Evolutionary conservation across 176 grass and related monocot genomes (phyloP), one percentile per base, ranked within the genome.

Genomic region (Triticum monococcum): DNA sequence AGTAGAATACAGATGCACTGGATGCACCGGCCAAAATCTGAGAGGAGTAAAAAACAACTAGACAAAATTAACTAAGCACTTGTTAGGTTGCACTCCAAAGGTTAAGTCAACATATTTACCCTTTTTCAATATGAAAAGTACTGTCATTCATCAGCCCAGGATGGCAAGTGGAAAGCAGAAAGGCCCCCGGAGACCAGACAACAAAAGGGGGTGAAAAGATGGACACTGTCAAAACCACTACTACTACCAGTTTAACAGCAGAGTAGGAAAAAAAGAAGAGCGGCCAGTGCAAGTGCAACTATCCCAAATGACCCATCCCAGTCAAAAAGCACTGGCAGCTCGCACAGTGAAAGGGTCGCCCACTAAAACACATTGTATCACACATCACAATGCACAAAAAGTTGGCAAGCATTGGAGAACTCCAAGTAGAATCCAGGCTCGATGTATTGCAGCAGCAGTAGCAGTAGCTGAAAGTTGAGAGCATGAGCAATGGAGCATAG

Each of bases 331-430:
- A 79, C 36, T 68, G 59, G 33, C 32, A 75, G 68, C 77, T 89
- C 68, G 70, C 69, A 85, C 68, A 80, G 77, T 45, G 41, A 66
- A 89, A 84, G 65, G 81, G 79, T 89, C 65, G 73, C 20, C 78
- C 78, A 86, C 76, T 59, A 69, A 69, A 41, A 41, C 40, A 41
- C 40, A 41, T 11, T 41, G 40, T 41, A 41, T 23, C 68, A 31
- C 65, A 84, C 69, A 86, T 5, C 69, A 23, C 69, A 72, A 81
- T 60, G 24, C 60, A 70, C 88, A 86, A 13, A 13, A 85, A 81
- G 77, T 81, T 60, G 4, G 69, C 9, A 73, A 59, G 20, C 37
- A 22, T 31, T 3, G 25, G 13, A 59, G 62, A 63, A 86, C 62
- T 77, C 61, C 36, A 46, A 69, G 35, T 65, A 45, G 32, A 68